phyloP scores from a whole-genome alignment of 1,284 basidiomycete species.

The Rhodotorula sp. region DNA sequence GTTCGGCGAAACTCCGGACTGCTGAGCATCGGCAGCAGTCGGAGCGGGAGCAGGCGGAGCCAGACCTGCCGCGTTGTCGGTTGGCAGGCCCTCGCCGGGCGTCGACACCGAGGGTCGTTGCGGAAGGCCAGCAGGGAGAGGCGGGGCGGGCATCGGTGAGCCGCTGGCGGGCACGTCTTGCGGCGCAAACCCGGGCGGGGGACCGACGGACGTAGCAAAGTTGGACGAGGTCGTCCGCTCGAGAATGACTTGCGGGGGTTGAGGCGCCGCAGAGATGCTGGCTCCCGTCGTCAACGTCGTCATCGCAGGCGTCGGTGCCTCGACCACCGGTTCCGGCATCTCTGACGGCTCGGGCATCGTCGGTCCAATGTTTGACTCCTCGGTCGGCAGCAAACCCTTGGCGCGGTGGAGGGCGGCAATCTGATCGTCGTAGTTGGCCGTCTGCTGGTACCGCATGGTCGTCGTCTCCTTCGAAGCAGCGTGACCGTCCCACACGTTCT shows the following conservation, averaged over 20 bases:
- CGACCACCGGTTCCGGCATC: slow-evolving; percentile 13
- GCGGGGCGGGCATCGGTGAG: background rate
- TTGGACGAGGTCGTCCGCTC: slow-evolving; percentile 13
- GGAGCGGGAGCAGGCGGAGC: background rate
- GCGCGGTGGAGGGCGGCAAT: slow-evolving; percentile 89
- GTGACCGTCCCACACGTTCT: slow-evolving; percentile 42
- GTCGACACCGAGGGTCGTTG: slow-evolving; percentile 21
- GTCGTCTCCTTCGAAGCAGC: slow-evolving; percentile 56
- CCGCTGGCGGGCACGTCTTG: background rate
- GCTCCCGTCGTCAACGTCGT: slow-evolving; percentile 48
- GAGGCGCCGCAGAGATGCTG: slow-evolving; percentile 51
- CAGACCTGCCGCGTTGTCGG: background rate
- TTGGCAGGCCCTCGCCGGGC: slow-evolving; percentile 32
- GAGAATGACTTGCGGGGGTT: slow-evolving; percentile 13
- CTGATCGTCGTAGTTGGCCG: slow-evolving; percentile 90
- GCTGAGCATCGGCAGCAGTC: background rate
- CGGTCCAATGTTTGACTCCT: slow-evolving; percentile 45
- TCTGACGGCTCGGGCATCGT: background rate
- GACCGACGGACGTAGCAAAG: slow-evolving; percentile 54
- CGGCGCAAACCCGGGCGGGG: slow-evolving; percentile 54
- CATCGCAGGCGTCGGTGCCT: slow-evolving; percentile 44
- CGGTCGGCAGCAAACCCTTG: slow-evolving; percentile 62
- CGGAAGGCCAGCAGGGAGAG: slow-evolving; percentile 29
- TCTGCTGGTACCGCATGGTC: slow-evolving; percentile 82
- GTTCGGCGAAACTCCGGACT: background rate